A percentile compares a stretch with the other conserved stretches of the same genome.
phyloP scores from a whole-genome alignment of 78 protist genomes.

The Chrysochromulina parva region DNA sequence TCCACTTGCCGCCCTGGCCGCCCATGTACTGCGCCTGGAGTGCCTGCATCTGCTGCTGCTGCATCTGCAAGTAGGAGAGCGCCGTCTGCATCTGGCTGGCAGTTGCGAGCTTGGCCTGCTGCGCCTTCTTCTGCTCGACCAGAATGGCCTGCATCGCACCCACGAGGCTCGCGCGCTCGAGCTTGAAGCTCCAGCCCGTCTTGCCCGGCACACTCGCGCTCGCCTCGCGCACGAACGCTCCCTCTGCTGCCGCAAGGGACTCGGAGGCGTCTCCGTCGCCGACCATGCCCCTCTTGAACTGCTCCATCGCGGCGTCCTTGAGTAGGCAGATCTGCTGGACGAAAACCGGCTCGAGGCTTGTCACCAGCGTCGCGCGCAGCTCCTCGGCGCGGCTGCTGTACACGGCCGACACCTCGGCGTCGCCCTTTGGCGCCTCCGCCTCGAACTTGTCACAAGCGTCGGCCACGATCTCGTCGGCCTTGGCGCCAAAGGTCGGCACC shows the following conservation, averaged over 20 bases:
- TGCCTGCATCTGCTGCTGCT: neutral
- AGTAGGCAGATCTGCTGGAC: neutral
- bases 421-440: neutral
- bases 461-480: neutral
- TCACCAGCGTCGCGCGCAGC: neutral
- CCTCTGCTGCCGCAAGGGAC: neutral
- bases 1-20: constrained; percentile 17
- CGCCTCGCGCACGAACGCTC: neutral
- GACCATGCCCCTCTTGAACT: neutral
- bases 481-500: neutral
- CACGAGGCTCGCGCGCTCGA: neutral
- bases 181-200: neutral
- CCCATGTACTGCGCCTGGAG: neutral
- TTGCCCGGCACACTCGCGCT: neutral
- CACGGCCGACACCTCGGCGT: neutral
- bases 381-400: neutral
- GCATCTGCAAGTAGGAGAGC: neutral
- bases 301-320: neutral
- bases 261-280: neutral
- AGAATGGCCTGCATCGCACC: neutral
- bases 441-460: neutral
- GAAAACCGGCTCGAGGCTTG: neutral
- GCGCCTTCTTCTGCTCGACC: neutral
- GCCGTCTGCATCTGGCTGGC: neutral
- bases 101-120: neutral